Percentiles rank a stretch among this genome's conserved stretches.
Evolutionary conservation across 306 rosid species (phyloP).

Genomic region (Quercus dentata): DNA sequence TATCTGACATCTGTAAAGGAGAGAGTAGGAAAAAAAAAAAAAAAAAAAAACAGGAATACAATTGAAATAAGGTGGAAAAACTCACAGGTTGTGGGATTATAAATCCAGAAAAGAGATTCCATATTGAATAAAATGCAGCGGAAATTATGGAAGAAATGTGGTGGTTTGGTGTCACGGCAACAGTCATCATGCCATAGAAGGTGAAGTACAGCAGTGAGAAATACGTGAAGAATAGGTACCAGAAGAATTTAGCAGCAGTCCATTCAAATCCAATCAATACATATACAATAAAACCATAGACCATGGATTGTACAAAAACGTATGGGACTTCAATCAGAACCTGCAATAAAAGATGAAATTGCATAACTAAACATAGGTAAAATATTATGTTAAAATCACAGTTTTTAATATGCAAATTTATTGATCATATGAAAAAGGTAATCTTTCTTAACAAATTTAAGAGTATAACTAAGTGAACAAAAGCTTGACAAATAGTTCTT

Average conservation of each 20-base stretch:
- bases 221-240: slow-evolving; percentile 56
- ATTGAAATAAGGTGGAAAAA: neutral
- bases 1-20: too few species aligned
- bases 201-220: slow-evolving; percentile 56
- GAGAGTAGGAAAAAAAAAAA: neutral
- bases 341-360: slow-evolving; percentile 21
- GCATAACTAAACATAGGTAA: neutral
- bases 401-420: too few species aligned
- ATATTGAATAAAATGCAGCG: slow-evolving; percentile 44
- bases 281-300: slow-evolving; percentile 42
- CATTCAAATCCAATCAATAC: slow-evolving; percentile 63
- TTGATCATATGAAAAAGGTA: too few species aligned
- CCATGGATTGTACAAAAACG: slow-evolving; percentile 34
- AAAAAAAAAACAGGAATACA: neutral
- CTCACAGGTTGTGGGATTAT: slow-evolving; percentile 46
- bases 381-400: too few species aligned
- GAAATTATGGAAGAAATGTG: slow-evolving; percentile 48
- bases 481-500: neutral
- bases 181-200: slow-evolving; percentile 59
- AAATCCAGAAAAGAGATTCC: slow-evolving; percentile 66
- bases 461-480: too few species aligned
- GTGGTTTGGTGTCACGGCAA: slow-evolving; percentile 56
- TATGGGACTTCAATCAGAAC: slow-evolving; percentile 54
- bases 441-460: too few species aligned
- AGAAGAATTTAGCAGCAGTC: slow-evolving; percentile 46